A percentile compares a stretch with the other conserved stretches of the same genome.
Evolutionary conservation across 257 asterid species (phyloP).

Genomic region (Pogostemon cablin): DNA sequence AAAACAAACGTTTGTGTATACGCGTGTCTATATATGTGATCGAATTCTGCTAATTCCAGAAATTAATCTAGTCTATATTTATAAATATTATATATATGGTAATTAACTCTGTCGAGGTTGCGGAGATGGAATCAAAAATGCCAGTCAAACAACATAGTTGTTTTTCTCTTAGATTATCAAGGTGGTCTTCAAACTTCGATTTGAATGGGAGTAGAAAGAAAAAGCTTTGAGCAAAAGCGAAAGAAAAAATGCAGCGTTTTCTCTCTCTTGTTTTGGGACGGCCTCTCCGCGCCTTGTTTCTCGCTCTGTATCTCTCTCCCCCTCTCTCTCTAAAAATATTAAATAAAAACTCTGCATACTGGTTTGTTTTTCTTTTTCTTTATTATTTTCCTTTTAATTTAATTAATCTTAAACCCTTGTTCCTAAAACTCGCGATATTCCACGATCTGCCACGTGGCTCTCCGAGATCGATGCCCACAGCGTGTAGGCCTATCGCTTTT

Average conservation of each 20-base stretch:
- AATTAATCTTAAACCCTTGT: constrained; percentile 46
- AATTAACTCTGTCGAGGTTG: constrained; percentile 24
- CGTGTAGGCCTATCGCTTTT: constrained; percentile 54
- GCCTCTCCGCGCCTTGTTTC: constrained; percentile 98
- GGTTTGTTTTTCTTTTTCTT: neutral
- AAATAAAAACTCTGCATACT: too few relatives aligned
- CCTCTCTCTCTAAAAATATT: constrained; percentile 41
- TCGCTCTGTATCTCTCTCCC: constrained; percentile 54
- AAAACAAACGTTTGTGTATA: constrained; percentile 22
- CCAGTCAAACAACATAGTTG: constrained; percentile 32
- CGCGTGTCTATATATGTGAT: constrained; percentile 29
- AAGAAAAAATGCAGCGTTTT: constrained; percentile 43
- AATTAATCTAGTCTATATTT: constrained; percentile 27
- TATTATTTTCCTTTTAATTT: neutral
- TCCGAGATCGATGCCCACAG: constrained; percentile 37
- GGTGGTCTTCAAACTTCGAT: constrained; percentile 39
- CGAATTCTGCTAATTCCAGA: constrained; percentile 35
- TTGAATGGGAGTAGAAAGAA: constrained; percentile 44
- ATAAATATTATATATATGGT: neutral
- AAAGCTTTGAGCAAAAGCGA: constrained; percentile 42
- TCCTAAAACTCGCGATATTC: constrained; percentile 41
- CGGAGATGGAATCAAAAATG: constrained; percentile 29
- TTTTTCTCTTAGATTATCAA: constrained; percentile 39
- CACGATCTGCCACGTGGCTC: constrained; percentile 55
- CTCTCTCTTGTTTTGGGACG: constrained; percentile 67